Percentiles rank a stretch among this genome's conserved stretches.
phyloP scores from a whole-genome alignment of 2,329 filamentous ascomycete genomes.

The Metarhizium robertsii region DNA sequence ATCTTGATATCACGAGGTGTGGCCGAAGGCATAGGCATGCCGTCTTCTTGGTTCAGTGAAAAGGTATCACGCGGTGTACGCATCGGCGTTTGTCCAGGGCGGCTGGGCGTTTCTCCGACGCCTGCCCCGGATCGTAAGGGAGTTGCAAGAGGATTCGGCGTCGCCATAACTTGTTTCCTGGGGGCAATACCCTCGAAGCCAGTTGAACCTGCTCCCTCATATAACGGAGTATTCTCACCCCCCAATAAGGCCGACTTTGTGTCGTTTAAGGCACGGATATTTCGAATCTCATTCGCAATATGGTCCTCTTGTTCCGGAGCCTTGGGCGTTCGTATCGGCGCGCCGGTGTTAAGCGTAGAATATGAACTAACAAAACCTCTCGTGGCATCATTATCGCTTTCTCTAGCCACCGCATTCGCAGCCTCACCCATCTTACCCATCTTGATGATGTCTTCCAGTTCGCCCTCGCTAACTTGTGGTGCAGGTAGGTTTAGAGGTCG shows the following conservation, averaged over 20 bases:
- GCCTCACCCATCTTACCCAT: conserved; percentile 92
- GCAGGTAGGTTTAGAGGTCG: conserved; percentile 72
- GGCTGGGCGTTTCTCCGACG: conserved; percentile 57
- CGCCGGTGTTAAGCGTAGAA: conserved; percentile 66
- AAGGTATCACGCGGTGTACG: conserved; percentile 84
- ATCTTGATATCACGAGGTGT: conserved; percentile 70
- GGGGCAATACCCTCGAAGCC: conserved; percentile 82
- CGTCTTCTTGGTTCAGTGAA: conserved; percentile 65
- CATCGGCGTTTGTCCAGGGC: conserved; percentile 72
- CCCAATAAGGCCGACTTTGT: conserved; percentile 90
- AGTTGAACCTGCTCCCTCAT: conserved; percentile 73
- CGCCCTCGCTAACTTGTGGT: conserved; percentile 85
- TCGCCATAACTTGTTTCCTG: conserved; percentile 71
- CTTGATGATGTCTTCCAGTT: conserved; percentile 96
- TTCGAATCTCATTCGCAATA: conserved; percentile 92
- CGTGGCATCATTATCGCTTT: conserved; percentile 76
- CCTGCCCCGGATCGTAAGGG: conserved; percentile 61
- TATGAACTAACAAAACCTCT: conserved; percentile 84
- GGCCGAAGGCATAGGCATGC: conserved; percentile 57
- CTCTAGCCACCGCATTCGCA: conserved; percentile 64
- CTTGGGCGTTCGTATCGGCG: conserved; percentile 84
- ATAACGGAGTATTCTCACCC: conserved; percentile 84
- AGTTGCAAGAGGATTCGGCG: conserved; percentile 91
- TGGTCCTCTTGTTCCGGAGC: conserved; percentile 89
- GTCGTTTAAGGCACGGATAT: conserved; percentile 84